Base-by-base conservation (phyloP, 371 early-diverging fungal genomes). In the Nematocida parisii region DNA sequence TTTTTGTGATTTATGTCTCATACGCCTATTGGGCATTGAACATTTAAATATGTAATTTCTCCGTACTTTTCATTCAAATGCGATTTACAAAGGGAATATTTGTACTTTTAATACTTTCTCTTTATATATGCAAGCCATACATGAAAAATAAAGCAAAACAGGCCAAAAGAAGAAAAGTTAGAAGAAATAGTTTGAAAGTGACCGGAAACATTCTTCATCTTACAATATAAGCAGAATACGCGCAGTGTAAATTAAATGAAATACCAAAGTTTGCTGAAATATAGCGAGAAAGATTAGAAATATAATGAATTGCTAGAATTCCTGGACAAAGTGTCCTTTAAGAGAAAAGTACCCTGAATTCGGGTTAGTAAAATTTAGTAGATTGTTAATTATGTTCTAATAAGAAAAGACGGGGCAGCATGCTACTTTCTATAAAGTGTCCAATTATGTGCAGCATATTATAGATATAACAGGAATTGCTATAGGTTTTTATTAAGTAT, bases 181-280 rank as follows among this genome's bases (percentile, higher is more conserved):
- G 22, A 58, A 58, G 22, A 22, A 58, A 58, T 27, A 27, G 24
- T 11, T 22, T 64, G 13, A 39, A 45, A 64, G 9, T 27, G 13
- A 64, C 64, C 11, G 64, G 64, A 64, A 64, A 64, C 42, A 64
- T 64, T 13, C 64, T 64, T 7, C 33, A 64, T 13, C 7, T 64
- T 5, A 40, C 13, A 9, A 42, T 64, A 22, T 64, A 64, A 42
- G 22, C 20, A 18, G 18, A 18, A 18, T 18, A 50, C 52, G 52
- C 52, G 52, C 9, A 50, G 9, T 50, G 52, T 3, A 3, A 33
- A 33, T 33, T 2, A 33, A 33, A 33, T 33, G 33, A 33, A 33
- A 33, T 33, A 33, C 33, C 33, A 33, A 33, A 33, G 33, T 33
- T 33, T 33, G 33, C 33, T 33, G 33, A 33, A 33, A 33, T 33